These are phyloP conservation scores for Viola pubescens DNA, from an alignment of 441 rosid genomes.

Conservation along the genomic window DNA sequence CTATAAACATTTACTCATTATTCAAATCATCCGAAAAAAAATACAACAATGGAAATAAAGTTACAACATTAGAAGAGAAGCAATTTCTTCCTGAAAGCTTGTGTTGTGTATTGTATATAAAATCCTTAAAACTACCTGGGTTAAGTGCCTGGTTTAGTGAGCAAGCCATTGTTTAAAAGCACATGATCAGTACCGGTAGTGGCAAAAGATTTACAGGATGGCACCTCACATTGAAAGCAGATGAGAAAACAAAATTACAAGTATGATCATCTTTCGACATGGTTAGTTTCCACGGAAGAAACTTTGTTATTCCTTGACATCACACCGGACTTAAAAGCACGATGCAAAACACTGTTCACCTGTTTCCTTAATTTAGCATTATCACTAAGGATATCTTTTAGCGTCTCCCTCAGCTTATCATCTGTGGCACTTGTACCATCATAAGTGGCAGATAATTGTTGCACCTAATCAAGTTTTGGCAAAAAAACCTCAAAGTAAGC, in stretches of 20 bases:
- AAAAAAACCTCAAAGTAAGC: background rate
- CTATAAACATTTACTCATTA: background rate
- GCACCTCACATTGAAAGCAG: background rate
- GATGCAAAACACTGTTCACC: conserved; percentile 48
- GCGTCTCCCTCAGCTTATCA: conserved; percentile 57
- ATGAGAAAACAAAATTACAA: background rate
- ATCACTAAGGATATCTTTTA: conserved; percentile 46
- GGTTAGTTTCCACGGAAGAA: conserved; percentile 15
- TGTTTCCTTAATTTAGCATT: conserved; percentile 67
- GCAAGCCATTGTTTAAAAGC: conserved; percentile 2
- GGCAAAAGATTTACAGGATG: background rate
- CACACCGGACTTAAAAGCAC: conserved; percentile 33
- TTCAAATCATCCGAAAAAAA: background rate
- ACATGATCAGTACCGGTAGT: conserved; percentile 1
- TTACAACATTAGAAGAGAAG: conserved; percentile 9
- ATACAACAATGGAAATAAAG: conserved; percentile 2
- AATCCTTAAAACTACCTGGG: conserved; percentile 13
- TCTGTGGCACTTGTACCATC: conserved; percentile 27
- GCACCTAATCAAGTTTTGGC: conserved; percentile 37
- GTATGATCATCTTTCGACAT: conserved; percentile 26
- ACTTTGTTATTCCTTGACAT: conserved; percentile 21
- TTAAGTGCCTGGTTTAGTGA: conserved; percentile 1
- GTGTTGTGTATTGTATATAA: conserved; percentile 1
- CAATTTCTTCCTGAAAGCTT: background rate
- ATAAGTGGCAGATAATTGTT: conserved; percentile 45